Percentiles rank a stretch among this genome's conserved stretches.
These are phyloP conservation scores for Mallotus nudiflorus DNA, from an alignment of 345 rosid genomes.

Conservation along the genomic window DNA sequence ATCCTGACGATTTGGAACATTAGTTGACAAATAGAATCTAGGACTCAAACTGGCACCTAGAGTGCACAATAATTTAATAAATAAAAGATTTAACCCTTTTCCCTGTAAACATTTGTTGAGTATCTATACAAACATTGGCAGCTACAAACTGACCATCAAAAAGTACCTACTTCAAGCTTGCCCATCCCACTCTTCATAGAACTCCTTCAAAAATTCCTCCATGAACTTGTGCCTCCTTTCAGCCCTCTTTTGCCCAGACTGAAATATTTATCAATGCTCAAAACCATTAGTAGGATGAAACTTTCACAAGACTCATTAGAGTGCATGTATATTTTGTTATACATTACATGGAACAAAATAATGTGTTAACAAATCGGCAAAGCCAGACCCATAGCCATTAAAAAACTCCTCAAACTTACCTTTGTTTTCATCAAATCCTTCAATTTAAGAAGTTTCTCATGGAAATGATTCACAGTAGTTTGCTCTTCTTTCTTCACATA, in stretches of 20 bases:
- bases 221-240: slow-evolving; percentile 77
- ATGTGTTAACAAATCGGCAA: no score
- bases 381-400: not conserved
- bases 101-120: not conserved
- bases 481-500: slow-evolving; percentile 77
- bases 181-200: slow-evolving; percentile 78
- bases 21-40: no score
- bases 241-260: slow-evolving; percentile 79
- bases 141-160: not conserved
- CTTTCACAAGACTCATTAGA: not conserved
- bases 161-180: slow-evolving; percentile 39
- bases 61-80: not conserved
- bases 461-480: slow-evolving; percentile 77
- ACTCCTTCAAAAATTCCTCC: slow-evolving; percentile 66
- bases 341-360: no score
- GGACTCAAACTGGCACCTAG: no score
- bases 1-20: no score
- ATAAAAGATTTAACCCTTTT: not conserved
- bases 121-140: not conserved
- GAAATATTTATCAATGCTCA: slow-evolving; percentile 19
- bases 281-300: not conserved
- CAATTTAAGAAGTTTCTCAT: slow-evolving; percentile 86
- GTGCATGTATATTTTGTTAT: not conserved
- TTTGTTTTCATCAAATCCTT: slow-evolving; percentile 77
- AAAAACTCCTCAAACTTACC: slow-evolving; percentile 41